phyloP scores from a whole-genome alignment of 768 basidiomycete genomes.

The Panaeolus cyanescens region DNA sequence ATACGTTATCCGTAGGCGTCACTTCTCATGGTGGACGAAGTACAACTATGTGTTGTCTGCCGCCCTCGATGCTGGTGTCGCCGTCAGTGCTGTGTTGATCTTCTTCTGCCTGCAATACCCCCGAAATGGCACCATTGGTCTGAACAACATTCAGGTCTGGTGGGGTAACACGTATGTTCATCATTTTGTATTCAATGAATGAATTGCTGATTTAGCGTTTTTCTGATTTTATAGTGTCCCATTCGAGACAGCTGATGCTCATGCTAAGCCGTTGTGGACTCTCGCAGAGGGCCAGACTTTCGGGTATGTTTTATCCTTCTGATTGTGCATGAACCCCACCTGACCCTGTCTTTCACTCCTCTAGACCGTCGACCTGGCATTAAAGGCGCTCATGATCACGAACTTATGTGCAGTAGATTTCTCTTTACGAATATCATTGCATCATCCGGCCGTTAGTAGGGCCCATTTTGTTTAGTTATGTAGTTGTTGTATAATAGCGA shows the following conservation, averaged over 20 bases:
- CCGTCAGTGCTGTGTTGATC: constrained; percentile 52
- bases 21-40: constrained; percentile 74
- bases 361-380: constrained; percentile 22
- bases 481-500: not conserved
- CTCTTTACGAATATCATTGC: not conserved
- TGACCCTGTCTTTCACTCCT: not conserved
- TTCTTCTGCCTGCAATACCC: constrained; percentile 72
- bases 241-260: constrained; percentile 40
- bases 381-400: constrained; percentile 4
- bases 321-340: not conserved
- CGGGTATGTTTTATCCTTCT: constrained; percentile 14
- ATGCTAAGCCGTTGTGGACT: constrained; percentile 34
- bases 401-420: not conserved
- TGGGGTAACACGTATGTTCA: constrained; percentile 66
- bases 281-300: constrained; percentile 26
- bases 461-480: not conserved
- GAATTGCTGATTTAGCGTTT: not conserved
- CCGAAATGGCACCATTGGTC: constrained; percentile 57
- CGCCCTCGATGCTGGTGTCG: constrained; percentile 71
- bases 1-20: constrained; percentile 55
- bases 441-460: not conserved
- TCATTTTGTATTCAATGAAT: constrained; percentile 2
- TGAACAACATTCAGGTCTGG: constrained; percentile 56
- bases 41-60: constrained; percentile 73
- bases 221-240: constrained; percentile 27